A percentile compares a stretch with the other conserved stretches of the same genome.
phyloP scores from a whole-genome alignment of 345 rosid species.

The Eutrema yunnanense region DNA sequence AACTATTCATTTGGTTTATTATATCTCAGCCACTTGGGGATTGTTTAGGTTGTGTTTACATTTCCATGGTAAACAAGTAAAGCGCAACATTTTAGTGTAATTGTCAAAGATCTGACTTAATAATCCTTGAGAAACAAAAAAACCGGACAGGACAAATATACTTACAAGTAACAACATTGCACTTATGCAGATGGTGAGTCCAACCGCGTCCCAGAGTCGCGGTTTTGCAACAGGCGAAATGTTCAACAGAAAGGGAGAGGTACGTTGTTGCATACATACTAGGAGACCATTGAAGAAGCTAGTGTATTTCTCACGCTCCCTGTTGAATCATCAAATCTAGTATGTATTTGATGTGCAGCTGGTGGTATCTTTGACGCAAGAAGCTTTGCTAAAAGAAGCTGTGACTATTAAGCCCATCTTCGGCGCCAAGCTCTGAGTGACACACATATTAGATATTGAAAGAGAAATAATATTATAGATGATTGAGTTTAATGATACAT shows the following conservation, averaged over 20 bases:
- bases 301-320: neutral
- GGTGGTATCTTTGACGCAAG: constrained; percentile 64
- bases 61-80: neutral
- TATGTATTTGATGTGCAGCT: constrained; percentile 50
- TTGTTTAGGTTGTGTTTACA: neutral
- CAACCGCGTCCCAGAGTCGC: constrained; percentile 47
- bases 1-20: neutral
- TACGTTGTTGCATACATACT: constrained; percentile 15
- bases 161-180: neutral
- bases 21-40: neutral
- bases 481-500: too few species aligned
- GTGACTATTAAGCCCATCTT: constrained; percentile 26
- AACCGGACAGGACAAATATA: neutral
- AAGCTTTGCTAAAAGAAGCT: constrained; percentile 57
- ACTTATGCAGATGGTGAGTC: constrained; percentile 48
- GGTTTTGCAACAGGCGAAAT: constrained; percentile 69
- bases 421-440: constrained; percentile 57
- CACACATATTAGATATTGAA: too few species aligned
- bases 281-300: neutral
- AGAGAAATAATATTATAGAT: too few species aligned
- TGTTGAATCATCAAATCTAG: neutral
- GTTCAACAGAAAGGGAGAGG: constrained; percentile 84
- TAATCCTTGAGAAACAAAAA: neutral
- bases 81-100: neutral
- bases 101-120: neutral